Evolutionary conservation across 163 green algal genomes (phyloP).

Genomic region (Scenedesmus sp.): DNA sequence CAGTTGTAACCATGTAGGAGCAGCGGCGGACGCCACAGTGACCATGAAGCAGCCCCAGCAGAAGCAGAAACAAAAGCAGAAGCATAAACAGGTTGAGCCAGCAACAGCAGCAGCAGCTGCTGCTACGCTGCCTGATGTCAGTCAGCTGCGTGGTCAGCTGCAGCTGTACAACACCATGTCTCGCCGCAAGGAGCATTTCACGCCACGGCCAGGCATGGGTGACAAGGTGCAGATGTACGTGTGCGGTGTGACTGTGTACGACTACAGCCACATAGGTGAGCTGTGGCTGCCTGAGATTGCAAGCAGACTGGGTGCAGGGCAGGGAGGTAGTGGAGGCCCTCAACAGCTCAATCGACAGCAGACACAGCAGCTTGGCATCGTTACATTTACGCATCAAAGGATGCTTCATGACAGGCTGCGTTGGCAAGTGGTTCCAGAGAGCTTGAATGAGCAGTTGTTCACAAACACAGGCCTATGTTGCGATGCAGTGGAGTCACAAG

Average conservation of each 20-base stretch:
- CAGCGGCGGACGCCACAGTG: slow-evolving; percentile 17
- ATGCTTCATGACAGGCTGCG: background rate
- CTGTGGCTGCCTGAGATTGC: no score
- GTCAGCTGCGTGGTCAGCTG: slow-evolving; percentile 47
- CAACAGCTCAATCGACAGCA: background rate
- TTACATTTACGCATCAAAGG: background rate
- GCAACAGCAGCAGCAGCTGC: background rate
- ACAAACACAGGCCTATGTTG: background rate
- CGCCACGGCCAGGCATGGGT: slow-evolving; percentile 58
- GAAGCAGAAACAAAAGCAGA: background rate
- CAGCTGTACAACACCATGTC: slow-evolving; percentile 93
- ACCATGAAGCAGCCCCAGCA: background rate
- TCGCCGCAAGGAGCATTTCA: slow-evolving; percentile 88
- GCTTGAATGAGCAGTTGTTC: background rate
- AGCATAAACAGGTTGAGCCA: background rate
- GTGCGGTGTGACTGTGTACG: slow-evolving; percentile 98
- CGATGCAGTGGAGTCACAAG: background rate
- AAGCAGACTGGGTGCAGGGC: background rate
- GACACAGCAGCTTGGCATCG: background rate
- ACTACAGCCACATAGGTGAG: slow-evolving; percentile 95
- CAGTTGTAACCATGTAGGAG: background rate
- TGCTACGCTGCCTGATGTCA: slow-evolving; percentile 13
- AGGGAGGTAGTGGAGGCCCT: background rate
- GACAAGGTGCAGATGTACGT: slow-evolving; percentile 97
- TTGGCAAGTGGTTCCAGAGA: background rate